phyloP scores from a whole-genome alignment of 2,329 filamentous ascomycete species.

The Epichloe uncinata region DNA sequence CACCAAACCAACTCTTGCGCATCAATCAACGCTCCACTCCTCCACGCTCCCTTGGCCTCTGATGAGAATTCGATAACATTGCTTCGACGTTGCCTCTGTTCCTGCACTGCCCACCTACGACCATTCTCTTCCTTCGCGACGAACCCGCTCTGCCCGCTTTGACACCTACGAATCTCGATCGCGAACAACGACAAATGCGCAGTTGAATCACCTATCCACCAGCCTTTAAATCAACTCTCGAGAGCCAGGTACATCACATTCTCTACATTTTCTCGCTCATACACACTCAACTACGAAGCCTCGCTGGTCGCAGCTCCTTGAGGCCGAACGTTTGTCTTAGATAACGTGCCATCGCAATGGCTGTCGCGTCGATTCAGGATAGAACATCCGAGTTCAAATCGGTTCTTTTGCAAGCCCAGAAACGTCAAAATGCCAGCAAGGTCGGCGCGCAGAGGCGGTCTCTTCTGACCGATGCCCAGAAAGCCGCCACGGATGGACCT shows the following conservation, averaged over 20 bases:
- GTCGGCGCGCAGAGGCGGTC: slow-evolving; percentile 67
- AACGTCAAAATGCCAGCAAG: slow-evolving; percentile 63
- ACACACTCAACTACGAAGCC: slow-evolving; percentile 8
- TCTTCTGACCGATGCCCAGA: slow-evolving; percentile 62
- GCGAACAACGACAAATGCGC: background rate
- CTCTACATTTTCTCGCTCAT: too few relatives aligned
- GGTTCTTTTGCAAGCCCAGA: slow-evolving; percentile 76
- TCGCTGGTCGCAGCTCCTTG: slow-evolving; percentile 22
- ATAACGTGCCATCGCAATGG: slow-evolving; percentile 30
- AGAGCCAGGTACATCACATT: background rate
- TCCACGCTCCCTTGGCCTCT: background rate
- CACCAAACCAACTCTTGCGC: background rate
- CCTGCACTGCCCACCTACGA: background rate
- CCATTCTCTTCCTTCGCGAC: background rate
- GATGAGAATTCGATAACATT: background rate
- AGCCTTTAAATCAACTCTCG: background rate
- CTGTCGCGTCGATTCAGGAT: slow-evolving; percentile 76
- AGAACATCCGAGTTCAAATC: slow-evolving; percentile 91
- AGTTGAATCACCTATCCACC: too few relatives aligned
- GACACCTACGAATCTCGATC: background rate
- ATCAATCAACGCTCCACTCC: background rate
- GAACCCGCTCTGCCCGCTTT: background rate
- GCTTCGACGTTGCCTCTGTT: background rate
- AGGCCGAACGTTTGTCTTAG: background rate
- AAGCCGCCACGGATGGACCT: slow-evolving; percentile 44